Base-by-base conservation (phyloP, 2,329 filamentous ascomycete species). In the Aspergillus tanneri region DNA sequence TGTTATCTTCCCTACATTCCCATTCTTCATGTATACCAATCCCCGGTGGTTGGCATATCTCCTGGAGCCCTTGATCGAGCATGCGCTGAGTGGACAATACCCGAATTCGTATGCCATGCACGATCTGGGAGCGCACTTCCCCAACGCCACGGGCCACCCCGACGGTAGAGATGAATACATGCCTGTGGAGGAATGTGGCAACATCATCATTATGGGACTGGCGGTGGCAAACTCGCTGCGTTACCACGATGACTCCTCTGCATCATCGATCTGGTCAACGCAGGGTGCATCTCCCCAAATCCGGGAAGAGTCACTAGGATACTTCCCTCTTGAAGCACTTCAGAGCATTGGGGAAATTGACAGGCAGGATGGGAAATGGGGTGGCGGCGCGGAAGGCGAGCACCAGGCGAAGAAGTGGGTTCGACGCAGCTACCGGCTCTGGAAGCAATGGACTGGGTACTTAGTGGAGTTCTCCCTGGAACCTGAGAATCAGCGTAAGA, bases 1-100 rank as follows among this genome's bases (percentile, higher is more conserved):
- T 71, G 87, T 95, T 47, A 92, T 95, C 59, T 93, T 90, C 73
- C 89, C 88, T 0, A 80, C 88, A 0, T 91, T 90, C 69, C 88
- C 89, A 0, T 93, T 92, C 76, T 92, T 92, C 74, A 67, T 92
- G 16, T 93, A 92, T 64, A 90, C 88, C 14, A 90, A 91, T 58
- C 88, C 88, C 2, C 77, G 82, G 49, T 92, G 88, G 87, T 73
- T 91, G 47, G 86, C 84, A 1, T 91, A 91, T 61, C 75, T 92
- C 3, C 74, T 93, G 4, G 87, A 92, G 65, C 88, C 88, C 5
- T 74, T 92, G 19, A 78, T 93, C 43, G 88, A 93, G 69, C 87
- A 93, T 66, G 88, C 88, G 75, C 71, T 88, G 19, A 90, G 86
- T 62, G 87, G 87, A 1, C 86, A 91, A 64, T 95, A 93, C 63